Percentiles rank a stretch among this genome's conserved stretches.
phyloP scores from a whole-genome alignment of 108 stramenopile species.

The Skeletonema menzelii region DNA sequence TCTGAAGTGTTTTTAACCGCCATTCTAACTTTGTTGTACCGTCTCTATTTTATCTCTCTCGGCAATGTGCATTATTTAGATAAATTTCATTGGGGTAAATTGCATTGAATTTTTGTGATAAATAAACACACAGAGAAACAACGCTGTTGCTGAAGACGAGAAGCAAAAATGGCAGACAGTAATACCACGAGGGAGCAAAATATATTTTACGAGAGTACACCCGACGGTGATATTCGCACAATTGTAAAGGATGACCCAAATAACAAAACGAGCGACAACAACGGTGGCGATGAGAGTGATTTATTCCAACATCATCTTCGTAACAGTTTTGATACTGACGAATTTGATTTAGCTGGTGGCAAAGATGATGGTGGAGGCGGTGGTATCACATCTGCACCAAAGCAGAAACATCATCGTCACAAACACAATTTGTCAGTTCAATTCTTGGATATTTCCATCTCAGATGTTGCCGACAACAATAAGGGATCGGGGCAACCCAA shows the following conservation, averaged over 20 bases:
- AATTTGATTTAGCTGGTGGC: neutral
- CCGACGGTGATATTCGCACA: slow-evolving; percentile 17
- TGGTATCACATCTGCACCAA: neutral
- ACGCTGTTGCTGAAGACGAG: too few relatives aligned
- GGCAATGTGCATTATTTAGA: too few relatives aligned
- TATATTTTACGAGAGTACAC: slow-evolving; percentile 15
- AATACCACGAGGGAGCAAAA: neutral
- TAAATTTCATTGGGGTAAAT: too few relatives aligned
- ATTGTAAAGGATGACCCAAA: neutral
- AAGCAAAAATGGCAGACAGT: neutral
- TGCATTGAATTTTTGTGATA: too few relatives aligned
- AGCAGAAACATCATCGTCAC: neutral
- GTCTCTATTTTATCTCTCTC: too few relatives aligned
- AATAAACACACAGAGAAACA: too few relatives aligned
- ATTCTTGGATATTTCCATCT: slow-evolving; percentile 22
- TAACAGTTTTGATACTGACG: slow-evolving; percentile 2
- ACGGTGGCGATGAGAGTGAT: neutral
- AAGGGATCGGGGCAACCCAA: neutral
- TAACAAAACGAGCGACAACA: neutral
- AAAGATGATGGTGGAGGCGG: neutral
- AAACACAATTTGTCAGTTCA: slow-evolving; percentile 20
- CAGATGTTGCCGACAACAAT: slow-evolving; percentile 5
- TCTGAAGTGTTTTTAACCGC: too few relatives aligned
- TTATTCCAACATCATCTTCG: neutral
- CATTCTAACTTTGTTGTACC: too few relatives aligned